These are phyloP conservation scores for Inga laurina DNA, from an alignment of 306 rosid genomes.

Conservation along the genomic window DNA sequence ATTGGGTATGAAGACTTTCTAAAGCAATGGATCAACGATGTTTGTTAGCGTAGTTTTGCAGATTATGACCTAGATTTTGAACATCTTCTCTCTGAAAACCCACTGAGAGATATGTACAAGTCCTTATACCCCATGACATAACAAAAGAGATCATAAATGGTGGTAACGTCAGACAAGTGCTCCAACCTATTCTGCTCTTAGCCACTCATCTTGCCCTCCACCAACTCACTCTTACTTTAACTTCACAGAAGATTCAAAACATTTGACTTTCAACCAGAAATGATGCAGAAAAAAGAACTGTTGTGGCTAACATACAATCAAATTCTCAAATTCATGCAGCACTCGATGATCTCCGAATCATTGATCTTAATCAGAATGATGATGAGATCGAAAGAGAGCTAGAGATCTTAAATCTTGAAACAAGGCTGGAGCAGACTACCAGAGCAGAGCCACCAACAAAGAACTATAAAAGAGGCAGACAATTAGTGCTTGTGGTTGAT, in stretches of 20 bases:
- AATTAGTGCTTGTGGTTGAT: neutral
- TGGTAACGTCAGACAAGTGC: neutral
- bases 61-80: no score
- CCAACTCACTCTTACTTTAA: neutral
- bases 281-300: neutral
- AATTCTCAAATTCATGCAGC: neutral
- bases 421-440: neutral
- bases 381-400: neutral
- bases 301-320: neutral
- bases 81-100: neutral
- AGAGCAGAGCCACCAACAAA: no score
- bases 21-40: neutral
- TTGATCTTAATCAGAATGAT: neutral
- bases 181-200: neutral
- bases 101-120: neutral
- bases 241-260: neutral
- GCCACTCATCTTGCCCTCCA: conserved; percentile 1
- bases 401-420: neutral
- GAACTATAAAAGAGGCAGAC: no score
- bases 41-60: no score
- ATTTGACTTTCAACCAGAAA: neutral
- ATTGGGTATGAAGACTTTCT: neutral
- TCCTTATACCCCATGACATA: neutral
- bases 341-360: neutral
- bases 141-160: neutral